Base-by-base conservation (phyloP, 495 filamentous ascomycete genomes). In the Thermothielavioides terrestris region DNA sequence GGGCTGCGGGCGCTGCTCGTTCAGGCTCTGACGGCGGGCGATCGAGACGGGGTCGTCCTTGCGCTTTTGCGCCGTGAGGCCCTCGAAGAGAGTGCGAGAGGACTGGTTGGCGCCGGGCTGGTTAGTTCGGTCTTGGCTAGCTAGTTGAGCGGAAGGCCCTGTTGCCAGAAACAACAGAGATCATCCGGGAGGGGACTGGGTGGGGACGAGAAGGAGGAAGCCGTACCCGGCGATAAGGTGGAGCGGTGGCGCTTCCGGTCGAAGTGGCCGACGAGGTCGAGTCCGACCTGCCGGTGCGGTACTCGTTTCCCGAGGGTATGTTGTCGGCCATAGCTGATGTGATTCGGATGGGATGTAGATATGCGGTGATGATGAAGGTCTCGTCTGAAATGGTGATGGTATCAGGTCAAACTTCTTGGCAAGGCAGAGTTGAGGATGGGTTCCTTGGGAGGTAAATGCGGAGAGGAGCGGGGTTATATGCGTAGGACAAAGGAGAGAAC, bases 11-110 rank as follows among this genome's bases (percentile, higher is more conserved):
- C 65, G 68, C 64, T 75, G 71, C 41, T 75, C 71, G 48, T 58
- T 62, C 21, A 75, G 54, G 51, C 68, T 72, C 56, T 70, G 64
- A 4, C 71, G 69, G 30, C 71, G 59, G 20, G 69, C 69, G 2
- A 68, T 27, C 2, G 65, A 63, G 39, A 2, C 49, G 10, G 69
- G 62, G 44, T 75, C 70, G 48, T 58, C 56, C 25, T 41, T 50
- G 53, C 71, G 69, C 59, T 73, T 75, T 43, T 70, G 66, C 31
- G 57, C 66, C 38, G 62, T 61, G n/a, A 75, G 65, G 31, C 58
- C 53, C 12, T 73, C 67, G 57, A 73, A 75, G 28, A 66, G 54
- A 14, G 57, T 55, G 27, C 64, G 60, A 0, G 71, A 74, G 47
- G 59, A 50, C 66, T 71, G 10, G 34, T n/a, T 17, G 18, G 1